A percentile compares a stretch with the other conserved stretches of the same genome.
phyloP scores from a whole-genome alignment of 345 rosid species.

The Sonneratia alba region DNA sequence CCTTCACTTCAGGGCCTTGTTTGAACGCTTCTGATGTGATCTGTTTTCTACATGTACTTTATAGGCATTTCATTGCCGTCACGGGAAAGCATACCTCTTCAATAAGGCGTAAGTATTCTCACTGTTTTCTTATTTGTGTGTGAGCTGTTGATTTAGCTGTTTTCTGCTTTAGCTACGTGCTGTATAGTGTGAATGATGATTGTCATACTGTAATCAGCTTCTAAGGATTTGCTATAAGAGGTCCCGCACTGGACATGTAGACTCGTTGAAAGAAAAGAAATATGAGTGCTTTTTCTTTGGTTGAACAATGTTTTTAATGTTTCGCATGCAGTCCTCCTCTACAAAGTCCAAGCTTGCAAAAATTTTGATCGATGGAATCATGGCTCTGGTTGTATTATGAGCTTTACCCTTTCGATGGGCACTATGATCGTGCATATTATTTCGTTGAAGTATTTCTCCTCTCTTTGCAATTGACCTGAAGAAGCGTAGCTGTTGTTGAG shows the following conservation, averaged over 20 bases:
- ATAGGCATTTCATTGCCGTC: constrained; percentile 61
- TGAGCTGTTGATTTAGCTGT: background rate
- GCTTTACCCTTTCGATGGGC: background rate
- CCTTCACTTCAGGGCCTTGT: background rate
- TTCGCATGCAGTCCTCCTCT: background rate
- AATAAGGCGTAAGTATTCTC: constrained; percentile 51
- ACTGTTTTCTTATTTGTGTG: background rate
- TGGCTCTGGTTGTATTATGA: background rate
- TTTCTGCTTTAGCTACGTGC: background rate
- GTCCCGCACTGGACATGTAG: background rate
- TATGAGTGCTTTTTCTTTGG: background rate
- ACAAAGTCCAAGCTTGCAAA: background rate
- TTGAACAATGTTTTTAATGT: background rate
- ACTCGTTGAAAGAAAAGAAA: background rate
- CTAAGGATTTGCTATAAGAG: background rate
- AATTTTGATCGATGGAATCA: background rate
- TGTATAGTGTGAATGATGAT: background rate
- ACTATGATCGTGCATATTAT: background rate
- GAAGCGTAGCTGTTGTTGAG: background rate
- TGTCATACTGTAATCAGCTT: background rate
- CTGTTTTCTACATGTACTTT: constrained; percentile 9
- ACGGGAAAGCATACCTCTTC: constrained; percentile 82
- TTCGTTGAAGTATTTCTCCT: background rate
- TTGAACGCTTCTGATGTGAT: background rate
- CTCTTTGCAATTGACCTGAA: background rate